Evolutionary conservation across 345 rosid genomes (phyloP).

Genomic region (Eucalyptus dawsonii): DNA sequence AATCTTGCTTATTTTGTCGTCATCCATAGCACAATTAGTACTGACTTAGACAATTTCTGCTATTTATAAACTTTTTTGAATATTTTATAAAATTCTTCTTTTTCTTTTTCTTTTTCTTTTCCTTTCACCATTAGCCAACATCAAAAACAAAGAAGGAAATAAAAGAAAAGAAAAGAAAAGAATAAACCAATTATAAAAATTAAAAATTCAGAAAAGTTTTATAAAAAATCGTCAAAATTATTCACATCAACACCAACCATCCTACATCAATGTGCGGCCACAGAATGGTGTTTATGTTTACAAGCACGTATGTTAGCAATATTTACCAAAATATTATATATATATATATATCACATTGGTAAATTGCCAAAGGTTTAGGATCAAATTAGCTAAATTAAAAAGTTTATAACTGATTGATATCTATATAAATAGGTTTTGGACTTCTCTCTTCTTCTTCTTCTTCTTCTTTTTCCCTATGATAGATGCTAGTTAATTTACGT

Average conservation of each 20-base stretch:
- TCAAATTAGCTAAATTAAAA: not conserved
- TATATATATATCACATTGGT: too few species aligned
- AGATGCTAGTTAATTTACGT: not conserved
- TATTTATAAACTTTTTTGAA: not conserved
- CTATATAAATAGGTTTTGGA: not conserved
- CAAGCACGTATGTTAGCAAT: too few species aligned
- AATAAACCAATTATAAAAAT: not conserved
- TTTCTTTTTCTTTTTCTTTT: not conserved
- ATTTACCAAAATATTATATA: too few species aligned
- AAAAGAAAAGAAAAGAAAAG: too few species aligned
- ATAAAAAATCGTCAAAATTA: not conserved
- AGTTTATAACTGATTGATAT: not conserved
- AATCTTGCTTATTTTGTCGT: not conserved
- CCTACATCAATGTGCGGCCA: too few species aligned
- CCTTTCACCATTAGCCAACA: not conserved
- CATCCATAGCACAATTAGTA: too few species aligned
- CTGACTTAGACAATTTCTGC: too few species aligned
- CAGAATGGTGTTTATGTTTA: too few species aligned
- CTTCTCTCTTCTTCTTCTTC: too few species aligned
- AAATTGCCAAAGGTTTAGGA: rapidly evolving
- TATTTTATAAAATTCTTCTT: not conserved
- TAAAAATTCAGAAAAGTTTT: rapidly evolving
- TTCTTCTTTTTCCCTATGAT: too few species aligned
- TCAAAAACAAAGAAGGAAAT: not conserved
- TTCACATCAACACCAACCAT: rapidly evolving